Conservation (phyloP, 345 rosid species). For the Anastatica hierochuntica region DNA sequence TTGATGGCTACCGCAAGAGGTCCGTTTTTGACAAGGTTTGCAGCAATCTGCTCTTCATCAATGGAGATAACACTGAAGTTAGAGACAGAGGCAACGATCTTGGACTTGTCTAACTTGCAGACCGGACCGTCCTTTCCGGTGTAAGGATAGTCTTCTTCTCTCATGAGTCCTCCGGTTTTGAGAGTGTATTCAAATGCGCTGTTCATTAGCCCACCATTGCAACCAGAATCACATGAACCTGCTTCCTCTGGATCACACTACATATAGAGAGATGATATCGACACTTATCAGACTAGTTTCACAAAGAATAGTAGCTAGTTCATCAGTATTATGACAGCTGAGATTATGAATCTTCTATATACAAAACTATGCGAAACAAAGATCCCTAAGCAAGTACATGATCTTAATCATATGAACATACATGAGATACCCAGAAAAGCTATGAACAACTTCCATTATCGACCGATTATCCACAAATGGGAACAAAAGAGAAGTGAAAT, state of each 20-base stretch:
- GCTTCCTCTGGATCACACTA: conserved; percentile 89
- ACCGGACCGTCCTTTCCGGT: conserved; percentile 52
- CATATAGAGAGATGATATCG: neutral
- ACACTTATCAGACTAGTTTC: neutral
- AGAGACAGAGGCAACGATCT: conserved; percentile 70
- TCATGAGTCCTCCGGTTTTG: conserved; percentile 82
- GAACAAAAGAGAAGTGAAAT: no score
- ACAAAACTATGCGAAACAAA: no score
- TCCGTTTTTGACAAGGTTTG: conserved; percentile 82
- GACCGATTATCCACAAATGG: no score
- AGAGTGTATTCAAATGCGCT: conserved; percentile 84
- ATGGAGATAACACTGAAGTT: conserved; percentile 82
- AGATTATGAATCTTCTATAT: no score
- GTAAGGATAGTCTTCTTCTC: conserved; percentile 85
- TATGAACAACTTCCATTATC: no score
- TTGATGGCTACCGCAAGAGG: conserved; percentile 86
- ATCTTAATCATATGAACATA: no score
- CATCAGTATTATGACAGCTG: no score
- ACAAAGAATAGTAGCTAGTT: no score
- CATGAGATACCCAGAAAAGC: no score
- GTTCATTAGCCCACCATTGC: conserved; percentile 86
- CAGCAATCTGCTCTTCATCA: conserved; percentile 87
- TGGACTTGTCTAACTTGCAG: conserved; percentile 76
- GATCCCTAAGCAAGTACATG: no score
- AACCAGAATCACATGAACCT: conserved; percentile 85